phyloP scores from a whole-genome alignment of 2,329 filamentous ascomycete genomes.

The Trichoderma sp. region DNA sequence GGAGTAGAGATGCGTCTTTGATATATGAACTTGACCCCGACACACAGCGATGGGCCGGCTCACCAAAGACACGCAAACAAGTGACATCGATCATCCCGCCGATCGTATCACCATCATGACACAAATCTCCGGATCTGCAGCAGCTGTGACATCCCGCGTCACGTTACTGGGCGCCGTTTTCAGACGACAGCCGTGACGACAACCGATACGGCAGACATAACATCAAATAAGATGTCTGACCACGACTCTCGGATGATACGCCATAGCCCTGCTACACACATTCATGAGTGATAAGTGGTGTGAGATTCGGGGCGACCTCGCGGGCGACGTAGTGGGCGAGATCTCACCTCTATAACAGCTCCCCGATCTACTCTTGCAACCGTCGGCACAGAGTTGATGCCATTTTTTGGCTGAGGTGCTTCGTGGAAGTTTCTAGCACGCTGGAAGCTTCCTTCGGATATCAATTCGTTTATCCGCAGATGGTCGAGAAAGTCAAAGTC shows the following conservation, averaged over 20 bases:
- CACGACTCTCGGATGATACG: not conserved
- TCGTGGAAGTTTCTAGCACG: constrained; percentile 9
- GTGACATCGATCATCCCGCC: not conserved
- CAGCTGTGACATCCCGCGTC: not conserved
- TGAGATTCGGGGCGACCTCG: not conserved
- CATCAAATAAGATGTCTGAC: not conserved
- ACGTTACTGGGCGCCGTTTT: not conserved
- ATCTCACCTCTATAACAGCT: not conserved
- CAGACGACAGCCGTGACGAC: not conserved
- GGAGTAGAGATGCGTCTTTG: not conserved
- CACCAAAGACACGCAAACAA: not conserved
- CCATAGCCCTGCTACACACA: not conserved
- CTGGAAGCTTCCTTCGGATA: constrained; percentile 32
- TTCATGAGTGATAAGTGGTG: not conserved
- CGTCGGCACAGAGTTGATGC: not conserved
- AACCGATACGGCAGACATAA: not conserved
- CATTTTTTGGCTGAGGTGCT: constrained; percentile 15
- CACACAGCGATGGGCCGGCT: not conserved
- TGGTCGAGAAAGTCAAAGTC: constrained; percentile 47
- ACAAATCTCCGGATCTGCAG: constrained; percentile 5
- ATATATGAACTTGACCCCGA: not conserved
- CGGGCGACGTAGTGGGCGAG: not conserved
- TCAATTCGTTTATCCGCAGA: constrained; percentile 31
- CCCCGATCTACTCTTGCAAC: not conserved
- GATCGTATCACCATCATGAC: not conserved